Percentiles rank a stretch among this genome's conserved stretches.
Evolutionary conservation across 257 asterid genomes (phyloP).

Genomic region (Buddleja alternifolia): DNA sequence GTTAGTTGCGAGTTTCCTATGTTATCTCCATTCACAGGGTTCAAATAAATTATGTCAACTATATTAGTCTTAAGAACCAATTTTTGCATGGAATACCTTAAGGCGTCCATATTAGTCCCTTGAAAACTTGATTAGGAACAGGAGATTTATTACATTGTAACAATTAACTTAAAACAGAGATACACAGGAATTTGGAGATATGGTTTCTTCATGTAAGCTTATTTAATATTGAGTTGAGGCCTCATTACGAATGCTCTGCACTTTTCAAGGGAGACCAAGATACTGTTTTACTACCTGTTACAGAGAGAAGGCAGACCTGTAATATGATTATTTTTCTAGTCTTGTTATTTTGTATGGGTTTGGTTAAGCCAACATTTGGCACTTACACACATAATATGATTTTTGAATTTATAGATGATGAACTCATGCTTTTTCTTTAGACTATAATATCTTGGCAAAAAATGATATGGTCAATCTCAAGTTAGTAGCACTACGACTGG

Average conservation of each 20-base stretch:
- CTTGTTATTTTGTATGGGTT: not conserved
- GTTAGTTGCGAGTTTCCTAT: not conserved
- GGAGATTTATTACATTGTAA: not conserved
- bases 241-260: constrained; percentile 4
- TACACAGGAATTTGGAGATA: not conserved
- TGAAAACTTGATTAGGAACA: not conserved
- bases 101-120: constrained; percentile 3
- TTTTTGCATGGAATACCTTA: not conserved
- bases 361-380: not conserved
- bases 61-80: not conserved
- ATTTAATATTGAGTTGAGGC: not conserved
- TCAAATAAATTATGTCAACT: not conserved
- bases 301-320: not conserved
- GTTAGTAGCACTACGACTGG: not conserved
- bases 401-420: not conserved
- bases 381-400: not conserved
- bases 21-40: not conserved
- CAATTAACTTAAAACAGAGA: not conserved
- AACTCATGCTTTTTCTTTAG: not conserved
- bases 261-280: not conserved
- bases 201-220: not conserved
- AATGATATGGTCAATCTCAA: not conserved
- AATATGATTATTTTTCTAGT: not conserved
- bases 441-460: constrained; percentile 1
- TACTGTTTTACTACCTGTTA: not conserved